Base-by-base conservation (phyloP, 306 rosid species). In the Malus sylvestris region DNA sequence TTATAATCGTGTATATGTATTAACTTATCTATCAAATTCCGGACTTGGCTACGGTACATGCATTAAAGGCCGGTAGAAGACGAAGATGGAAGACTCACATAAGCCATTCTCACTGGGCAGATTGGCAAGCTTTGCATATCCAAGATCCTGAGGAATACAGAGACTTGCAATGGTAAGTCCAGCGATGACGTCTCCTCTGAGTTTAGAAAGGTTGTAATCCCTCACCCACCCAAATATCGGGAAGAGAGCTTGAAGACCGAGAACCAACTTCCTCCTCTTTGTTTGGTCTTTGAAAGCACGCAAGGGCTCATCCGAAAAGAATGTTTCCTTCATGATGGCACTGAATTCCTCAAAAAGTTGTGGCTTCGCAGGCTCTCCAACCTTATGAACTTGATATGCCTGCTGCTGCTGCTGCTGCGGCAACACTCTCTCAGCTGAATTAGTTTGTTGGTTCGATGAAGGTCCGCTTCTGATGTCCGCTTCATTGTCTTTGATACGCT, bases 141-240 rank as follows among this genome's bases (percentile, higher is more conserved):
- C 86, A 29, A 83, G 79, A 49, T 83, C 86, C 76, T 91, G 97
- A 76, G 97, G 97, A 74, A 93, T 88, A 32, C 93, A 89, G 2
- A 93, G 91, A 74, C 96, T 90, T 29, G 96, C 97, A 86, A 90
- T 86, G 80, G 97, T 93, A 3, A 93, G 87, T 51, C 86, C 86
- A 27, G 78, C 83, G 25, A 83, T 75, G n/a, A 83, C n/a, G 49
- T 83, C 86, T 4, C 86, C 97, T 77, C 51, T 87, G 73, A 93
- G 85, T 51, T 84, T 87, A 8, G 29, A 0, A n/a, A 89, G 72
- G 23, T 22, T 67, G 35, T 93, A 93, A 35, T 61, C 75, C 57
- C 85, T 83, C 12, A 75, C 85, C 97, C 97, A 93, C 0, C 75
- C 79, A 46, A 86, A 19, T 40, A 93, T 82, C 2, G 96, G 97